phyloP scores from a whole-genome alignment of 1,139 yeast genomes.

The Lodderomyces elongisporus region DNA sequence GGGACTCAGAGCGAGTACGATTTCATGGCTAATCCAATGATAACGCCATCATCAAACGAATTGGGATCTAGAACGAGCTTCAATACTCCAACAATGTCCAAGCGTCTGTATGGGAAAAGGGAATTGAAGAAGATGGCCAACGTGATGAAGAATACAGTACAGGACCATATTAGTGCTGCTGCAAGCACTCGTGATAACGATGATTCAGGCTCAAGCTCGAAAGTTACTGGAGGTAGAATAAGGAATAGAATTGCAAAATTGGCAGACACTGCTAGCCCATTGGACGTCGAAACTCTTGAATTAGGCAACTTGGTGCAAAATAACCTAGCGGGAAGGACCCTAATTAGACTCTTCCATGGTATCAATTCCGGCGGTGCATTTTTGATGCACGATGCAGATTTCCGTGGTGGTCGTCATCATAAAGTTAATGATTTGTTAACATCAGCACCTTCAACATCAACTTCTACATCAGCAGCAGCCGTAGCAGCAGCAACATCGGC shows the following conservation, averaged over 20 bases:
- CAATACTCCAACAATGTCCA: constrained; percentile 14
- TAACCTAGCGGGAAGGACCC: constrained; percentile 32
- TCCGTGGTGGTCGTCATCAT: neutral
- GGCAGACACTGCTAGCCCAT: constrained; percentile 32
- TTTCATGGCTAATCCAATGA: constrained; percentile 4
- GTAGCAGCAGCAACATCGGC: no score
- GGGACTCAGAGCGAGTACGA: constrained; percentile 5
- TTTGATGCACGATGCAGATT: constrained; percentile 3
- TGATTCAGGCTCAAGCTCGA: constrained; percentile 8
- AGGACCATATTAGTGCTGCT: constrained; percentile 46
- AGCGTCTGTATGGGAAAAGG: constrained; percentile 33
- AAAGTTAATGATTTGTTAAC: neutral
- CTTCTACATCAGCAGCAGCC: no score
- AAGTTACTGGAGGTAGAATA: constrained; percentile 24
- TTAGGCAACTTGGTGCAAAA: constrained; percentile 31
- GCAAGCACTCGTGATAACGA: constrained; percentile 27
- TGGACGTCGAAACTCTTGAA: constrained; percentile 43
- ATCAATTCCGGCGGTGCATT: constrained; percentile 6
- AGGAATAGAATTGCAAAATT: constrained; percentile 34
- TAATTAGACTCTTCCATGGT: constrained; percentile 35
- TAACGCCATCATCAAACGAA: neutral
- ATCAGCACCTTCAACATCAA: no score
- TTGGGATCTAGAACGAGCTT: neutral
- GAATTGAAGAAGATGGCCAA: constrained; percentile 61
- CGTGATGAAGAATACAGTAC: constrained; percentile 69